Evolutionary conservation across 768 basidiomycete genomes (phyloP), one percentile per base, ranked within the genome.

Genomic region (Mycena belliarum): DNA sequence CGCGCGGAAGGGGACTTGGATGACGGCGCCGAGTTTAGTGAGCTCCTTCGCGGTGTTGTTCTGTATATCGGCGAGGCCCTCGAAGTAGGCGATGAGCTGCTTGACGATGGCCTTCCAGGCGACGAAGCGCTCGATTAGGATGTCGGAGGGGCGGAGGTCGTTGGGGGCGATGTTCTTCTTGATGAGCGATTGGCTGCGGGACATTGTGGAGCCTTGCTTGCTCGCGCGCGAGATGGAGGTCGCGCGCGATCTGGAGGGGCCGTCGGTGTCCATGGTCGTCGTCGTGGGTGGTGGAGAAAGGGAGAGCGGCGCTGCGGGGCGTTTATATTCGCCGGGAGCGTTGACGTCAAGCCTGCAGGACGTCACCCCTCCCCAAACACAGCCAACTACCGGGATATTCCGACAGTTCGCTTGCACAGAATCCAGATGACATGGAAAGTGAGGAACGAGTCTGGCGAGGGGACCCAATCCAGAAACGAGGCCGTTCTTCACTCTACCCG

Each of bases 61-160:
- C 76, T 99, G 90, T 58, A 98, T 96, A 70, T 98, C 95, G 0
- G 82, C 82, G 24, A 82, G 73, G 23, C 82, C 82, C 76, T 89
- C 89, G 59, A 95, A 95, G 73, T 95, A 97, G 1, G 91, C 88
- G 50, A 93, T 90, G 51, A 98, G 86, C 76, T 97, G 95, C 75
- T 95, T 96, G 47, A 96, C 93, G 66, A 98, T 96, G 49, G 86
- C 88, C 76, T 97, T 98, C 95, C 95, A 98, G 0, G 92, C 90
- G 9, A 88, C 82, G 68, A 94, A 94, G 26, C 91, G 88, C 72
- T 98, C 96, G 63, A 98, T 97, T 71, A 99, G 90, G 68, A 99
- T 85, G 73, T 99, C 96, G 11, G 92, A 93, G 0, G 95, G 95
- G 49, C 87, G 84, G 44, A 98, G 82, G 75, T 96, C 95, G 63